These are phyloP conservation scores for Erythrobasidium hasegawianum DNA, from an alignment of 1,284 basidiomycete genomes.

Conservation along the genomic window DNA sequence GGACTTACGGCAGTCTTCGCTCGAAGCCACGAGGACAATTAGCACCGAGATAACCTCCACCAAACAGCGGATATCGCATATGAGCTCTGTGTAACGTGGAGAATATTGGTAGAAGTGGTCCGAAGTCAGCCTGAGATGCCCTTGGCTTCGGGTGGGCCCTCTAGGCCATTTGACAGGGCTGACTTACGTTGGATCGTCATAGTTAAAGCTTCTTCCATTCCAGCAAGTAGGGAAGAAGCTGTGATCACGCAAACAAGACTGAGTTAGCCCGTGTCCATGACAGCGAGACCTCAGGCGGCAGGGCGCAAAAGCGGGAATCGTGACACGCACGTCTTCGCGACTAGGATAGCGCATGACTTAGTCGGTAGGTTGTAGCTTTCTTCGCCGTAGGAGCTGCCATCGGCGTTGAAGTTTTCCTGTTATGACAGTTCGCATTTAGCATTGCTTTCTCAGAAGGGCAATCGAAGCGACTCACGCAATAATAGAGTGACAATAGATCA, in stretches of 20 bases:
- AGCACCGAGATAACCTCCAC: background rate
- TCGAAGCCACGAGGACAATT: conserved; percentile 2
- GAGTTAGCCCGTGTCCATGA: too few relatives aligned
- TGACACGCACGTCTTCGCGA: conserved; percentile 17
- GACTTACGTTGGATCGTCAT: background rate
- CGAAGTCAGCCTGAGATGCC: too few relatives aligned
- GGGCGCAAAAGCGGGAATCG: too few relatives aligned
- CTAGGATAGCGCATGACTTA: conserved; percentile 20
- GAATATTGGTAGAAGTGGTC: too few relatives aligned
- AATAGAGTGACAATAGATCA: background rate
- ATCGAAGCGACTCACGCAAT: conserved; percentile 1
- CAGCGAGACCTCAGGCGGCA: background rate
- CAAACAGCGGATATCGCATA: background rate
- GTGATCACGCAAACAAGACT: too few relatives aligned
- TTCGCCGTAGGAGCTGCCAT: conserved; percentile 16
- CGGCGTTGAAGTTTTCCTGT: background rate
- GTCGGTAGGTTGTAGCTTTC: conserved; percentile 17
- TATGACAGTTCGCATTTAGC: background rate
- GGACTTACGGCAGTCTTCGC: too few relatives aligned
- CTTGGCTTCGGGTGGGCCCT: too few relatives aligned
- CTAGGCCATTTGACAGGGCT: too few relatives aligned
- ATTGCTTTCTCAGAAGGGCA: too few relatives aligned
- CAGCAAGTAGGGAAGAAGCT: conserved; percentile 4
- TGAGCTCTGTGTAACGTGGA: background rate
- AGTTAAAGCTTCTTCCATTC: background rate